A percentile compares a stretch with the other conserved stretches of the same genome.
phyloP scores from a whole-genome alignment of 2,329 filamentous ascomycete genomes.

The Lachnellula hyalina region DNA sequence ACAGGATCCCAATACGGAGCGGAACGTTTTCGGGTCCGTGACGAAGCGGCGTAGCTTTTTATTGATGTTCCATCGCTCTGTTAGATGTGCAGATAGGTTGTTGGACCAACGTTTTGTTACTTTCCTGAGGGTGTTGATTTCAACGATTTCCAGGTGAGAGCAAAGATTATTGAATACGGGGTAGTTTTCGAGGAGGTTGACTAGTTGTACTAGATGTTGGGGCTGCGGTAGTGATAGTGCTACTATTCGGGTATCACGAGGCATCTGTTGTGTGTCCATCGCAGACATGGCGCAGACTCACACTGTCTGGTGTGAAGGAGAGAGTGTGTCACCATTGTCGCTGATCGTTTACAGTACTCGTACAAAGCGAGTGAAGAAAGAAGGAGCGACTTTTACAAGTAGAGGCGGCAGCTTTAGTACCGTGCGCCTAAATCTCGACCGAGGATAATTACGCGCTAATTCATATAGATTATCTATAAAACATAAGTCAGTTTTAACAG shows the following conservation, averaged over 20 bases:
- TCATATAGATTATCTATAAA: too few species aligned
- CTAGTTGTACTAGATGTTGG: too few species aligned
- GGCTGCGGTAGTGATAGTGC: neutral
- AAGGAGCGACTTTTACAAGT: neutral
- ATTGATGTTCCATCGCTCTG: conserved; percentile 7
- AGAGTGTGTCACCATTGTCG: neutral
- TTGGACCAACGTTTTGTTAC: neutral
- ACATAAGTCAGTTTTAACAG: too few species aligned
- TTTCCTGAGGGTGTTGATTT: neutral
- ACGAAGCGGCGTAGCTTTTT: conserved; percentile 5
- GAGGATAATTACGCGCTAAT: neutral
- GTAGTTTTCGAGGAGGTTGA: neutral
- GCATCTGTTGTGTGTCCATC: neutral
- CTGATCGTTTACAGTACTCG: neutral
- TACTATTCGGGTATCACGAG: neutral
- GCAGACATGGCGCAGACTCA: neutral
- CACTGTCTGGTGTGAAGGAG: neutral
- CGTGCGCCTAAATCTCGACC: too few species aligned
- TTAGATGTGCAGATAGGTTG: neutral
- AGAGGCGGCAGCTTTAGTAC: neutral
- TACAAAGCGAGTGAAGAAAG: neutral
- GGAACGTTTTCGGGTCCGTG: neutral
- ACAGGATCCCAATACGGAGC: neutral
- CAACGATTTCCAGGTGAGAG: neutral
- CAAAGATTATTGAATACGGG: neutral